Percentiles rank a stretch among this genome's conserved stretches.
Conservation (phyloP, 495 filamentous ascomycete species). For the Hypoxylon cercidicola region DNA sequence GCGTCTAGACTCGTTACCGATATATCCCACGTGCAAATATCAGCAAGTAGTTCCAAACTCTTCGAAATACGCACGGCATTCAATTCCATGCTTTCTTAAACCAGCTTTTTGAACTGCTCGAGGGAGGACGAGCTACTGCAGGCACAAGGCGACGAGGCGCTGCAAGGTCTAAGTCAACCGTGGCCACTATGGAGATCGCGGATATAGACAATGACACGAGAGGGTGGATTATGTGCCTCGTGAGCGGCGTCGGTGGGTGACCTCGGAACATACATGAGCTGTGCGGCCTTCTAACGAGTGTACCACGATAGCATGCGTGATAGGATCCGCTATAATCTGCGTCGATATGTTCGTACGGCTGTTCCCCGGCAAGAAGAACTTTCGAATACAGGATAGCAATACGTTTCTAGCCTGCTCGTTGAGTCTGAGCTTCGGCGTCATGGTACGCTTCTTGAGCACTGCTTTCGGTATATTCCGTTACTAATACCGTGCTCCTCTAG, state of each 20-base stretch:
- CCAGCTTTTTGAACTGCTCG: constrained; percentile 6
- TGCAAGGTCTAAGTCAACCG: constrained; percentile 24
- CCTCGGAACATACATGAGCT: constrained; percentile 7
- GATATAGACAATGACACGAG: constrained; percentile 81
- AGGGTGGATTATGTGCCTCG: constrained; percentile 90
- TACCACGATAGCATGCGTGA: constrained; percentile 72
- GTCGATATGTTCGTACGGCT: constrained; percentile 79
- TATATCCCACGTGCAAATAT: constrained; percentile 8
- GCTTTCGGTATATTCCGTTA: constrained; percentile 15
- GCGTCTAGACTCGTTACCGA: constrained; percentile 18
- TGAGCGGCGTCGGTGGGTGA: constrained; percentile 78
- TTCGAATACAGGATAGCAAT: constrained; percentile 89
- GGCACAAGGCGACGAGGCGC: constrained; percentile 26
- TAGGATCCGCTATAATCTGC: constrained; percentile 86
- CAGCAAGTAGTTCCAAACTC: constrained; percentile 12
- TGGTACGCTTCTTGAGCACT: constrained; percentile 66
- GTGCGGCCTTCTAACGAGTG: constrained; percentile 15
- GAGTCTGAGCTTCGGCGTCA: constrained; percentile 95
- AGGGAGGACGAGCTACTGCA: constrained; percentile 31
- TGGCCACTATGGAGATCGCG: constrained; percentile 47
- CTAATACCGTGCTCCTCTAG: constrained; percentile 58
- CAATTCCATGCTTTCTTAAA: constrained; percentile 33
- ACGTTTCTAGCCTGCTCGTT: constrained; percentile 87
- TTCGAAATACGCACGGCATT: neutral
- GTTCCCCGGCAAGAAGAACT: constrained; percentile 76